phyloP scores from a whole-genome alignment of 306 rosid genomes.

The Inga laurina region DNA sequence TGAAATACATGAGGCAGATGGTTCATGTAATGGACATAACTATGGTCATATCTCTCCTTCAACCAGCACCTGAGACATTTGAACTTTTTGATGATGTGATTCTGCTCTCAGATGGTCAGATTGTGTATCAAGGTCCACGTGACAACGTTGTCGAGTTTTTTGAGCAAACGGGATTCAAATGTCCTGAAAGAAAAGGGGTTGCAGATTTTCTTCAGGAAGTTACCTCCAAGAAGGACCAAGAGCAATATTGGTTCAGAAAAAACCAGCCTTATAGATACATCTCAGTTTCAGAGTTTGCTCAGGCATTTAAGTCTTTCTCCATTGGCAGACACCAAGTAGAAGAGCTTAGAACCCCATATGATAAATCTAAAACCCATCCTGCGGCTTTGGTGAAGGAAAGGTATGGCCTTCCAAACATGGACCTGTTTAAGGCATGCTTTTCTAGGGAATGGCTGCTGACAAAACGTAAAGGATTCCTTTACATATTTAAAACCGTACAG shows the following conservation, averaged over 20 bases:
- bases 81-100: constrained; percentile 40
- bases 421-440: constrained; percentile 67
- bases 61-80: constrained; percentile 38
- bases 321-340: constrained; percentile 44
- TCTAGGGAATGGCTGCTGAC: constrained; percentile 63
- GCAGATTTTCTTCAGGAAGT: constrained; percentile 75
- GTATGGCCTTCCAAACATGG: constrained; percentile 58
- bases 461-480: constrained; percentile 50
- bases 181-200: constrained; percentile 72
- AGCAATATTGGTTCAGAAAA: constrained; percentile 57
- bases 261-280: constrained; percentile 42
- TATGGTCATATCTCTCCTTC: constrained; percentile 56
- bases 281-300: constrained; percentile 49
- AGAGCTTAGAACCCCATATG: constrained; percentile 54
- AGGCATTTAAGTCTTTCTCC: constrained; percentile 41
- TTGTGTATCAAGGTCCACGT: constrained; percentile 62
- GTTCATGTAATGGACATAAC: constrained; percentile 65
- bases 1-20: constrained; percentile 64
- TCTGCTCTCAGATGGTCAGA: constrained; percentile 62
- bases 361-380: constrained; percentile 48
- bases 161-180: constrained; percentile 42
- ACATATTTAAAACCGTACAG: constrained; percentile 57
- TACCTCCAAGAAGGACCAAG: constrained; percentile 68
- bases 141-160: constrained; percentile 54
- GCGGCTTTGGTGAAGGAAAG: constrained; percentile 68